Base-by-base conservation (phyloP, 2,329 filamentous ascomycete genomes). In the Endocalyx cinctus region DNA sequence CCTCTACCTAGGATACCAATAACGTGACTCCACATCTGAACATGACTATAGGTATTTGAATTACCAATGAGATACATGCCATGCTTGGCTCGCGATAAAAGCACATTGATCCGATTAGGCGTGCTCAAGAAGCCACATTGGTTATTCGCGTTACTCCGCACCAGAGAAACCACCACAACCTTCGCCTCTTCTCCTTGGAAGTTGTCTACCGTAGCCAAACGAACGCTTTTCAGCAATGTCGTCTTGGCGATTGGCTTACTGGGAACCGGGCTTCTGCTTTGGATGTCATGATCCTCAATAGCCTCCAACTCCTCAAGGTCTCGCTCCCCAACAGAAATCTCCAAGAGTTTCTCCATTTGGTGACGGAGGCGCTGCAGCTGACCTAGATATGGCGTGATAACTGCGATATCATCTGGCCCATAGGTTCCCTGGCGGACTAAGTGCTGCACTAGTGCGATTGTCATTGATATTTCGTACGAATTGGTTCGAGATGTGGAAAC, bases 171-270 rank as follows among this genome's bases (percentile, higher is more conserved):
- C 3, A 89, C 63, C 1, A 89, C 66, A 7, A 89, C 62, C 32
- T 84, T 80, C 2, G 77, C 79, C 47, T 89, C 83, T 49, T 89
- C 83, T 0, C 84, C 84, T 46, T 89, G 82, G 35, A 86, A 88
- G 42, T 87, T 88, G 52, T 86, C 81, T 0, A 87, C 72, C 0
- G 80, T 87, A 0, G 81, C 79, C 0, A 82, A 55, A 5, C 74
- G 60, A 3, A 83, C 52, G 2, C 61, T 63, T 16, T 72, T 60
- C 0, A 69, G 48, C 0, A 79, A 58, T 0, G 59, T 65, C 5
- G 59, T 63, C 48, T 68, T 72, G 27, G 40, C 29, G 15, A 31
- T 20, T 6, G 27, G 34, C 6, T 27, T 12, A 17, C 20, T 27
- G 20, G 23, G 23, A 2, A 31, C 16, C 27, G 43, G 39, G 5